Evolutionary conservation across 2,329 filamentous ascomycete species (phyloP), one percentile per base, ranked within the genome.

Genomic region (Trichoderma endophyticum): DNA sequence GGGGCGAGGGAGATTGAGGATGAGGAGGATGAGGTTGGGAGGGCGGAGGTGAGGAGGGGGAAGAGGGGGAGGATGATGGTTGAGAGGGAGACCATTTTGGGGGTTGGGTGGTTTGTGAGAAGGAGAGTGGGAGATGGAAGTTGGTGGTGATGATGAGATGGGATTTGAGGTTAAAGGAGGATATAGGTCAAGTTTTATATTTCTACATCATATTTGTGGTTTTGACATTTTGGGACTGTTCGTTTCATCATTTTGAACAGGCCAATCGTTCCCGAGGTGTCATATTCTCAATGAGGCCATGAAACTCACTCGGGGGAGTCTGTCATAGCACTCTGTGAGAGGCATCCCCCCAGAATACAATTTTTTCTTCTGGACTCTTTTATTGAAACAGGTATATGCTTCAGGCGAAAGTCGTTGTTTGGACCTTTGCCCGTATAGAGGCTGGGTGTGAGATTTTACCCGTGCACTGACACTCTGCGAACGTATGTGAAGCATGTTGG

Each of bases 1-100:
- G 30, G 15, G 9, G 43, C 7, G 39, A 72, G n/a, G 91, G 77
- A 11, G 34, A 24, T 12, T 30, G 56, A 60, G 56, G 18, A 6
- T 11, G 26, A 28, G 24, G 14, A 12, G 24, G 14, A 12, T 7
- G 54, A 15, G 6, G 54, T 18, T 26, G 54, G 14, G 24, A 57
- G 54, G 54, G 15, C 12, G 54, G 54, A 15, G 24, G 54, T 30
- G 0, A 30, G 26, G 26, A 30, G 14, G 54, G 54, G 14, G 24
- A 57, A 7, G 54, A 57, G 26, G 26, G 26, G 26, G 24, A 57
- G 15, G 26, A 30, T 1, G 21, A 54, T 54, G 26, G 54, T 4
- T 18, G 14, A n/a, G 26, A 57, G 2, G 54, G 54, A 57, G 26
- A 57, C 26, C 54, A 57, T 57, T 30, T 57, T 57, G 54, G 18